Percentiles rank a stretch among this genome's conserved stretches.
Evolutionary conservation across 768 basidiomycete species (phyloP).

Genomic region (Daedalea quercina): DNA sequence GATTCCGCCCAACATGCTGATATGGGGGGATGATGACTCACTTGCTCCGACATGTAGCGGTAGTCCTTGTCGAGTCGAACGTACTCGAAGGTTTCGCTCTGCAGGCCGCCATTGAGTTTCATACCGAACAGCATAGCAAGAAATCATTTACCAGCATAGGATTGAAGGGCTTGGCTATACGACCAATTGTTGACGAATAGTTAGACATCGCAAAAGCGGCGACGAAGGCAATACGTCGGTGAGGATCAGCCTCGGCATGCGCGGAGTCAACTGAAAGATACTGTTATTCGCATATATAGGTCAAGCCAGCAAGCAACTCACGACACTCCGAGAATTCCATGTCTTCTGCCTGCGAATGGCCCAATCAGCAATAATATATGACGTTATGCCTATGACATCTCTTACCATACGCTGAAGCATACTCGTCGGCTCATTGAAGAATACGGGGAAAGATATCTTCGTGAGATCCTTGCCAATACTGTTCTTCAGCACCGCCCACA

Average conservation of each 20-base stretch:
- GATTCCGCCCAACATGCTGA: slow-evolving; percentile 95
- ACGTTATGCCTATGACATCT: background rate
- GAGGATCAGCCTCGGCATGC: slow-evolving; percentile 64
- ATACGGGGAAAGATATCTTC: slow-evolving; percentile 91
- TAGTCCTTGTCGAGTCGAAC: slow-evolving; percentile 83
- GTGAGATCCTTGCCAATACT: slow-evolving; percentile 96
- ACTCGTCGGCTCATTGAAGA: slow-evolving; percentile 90
- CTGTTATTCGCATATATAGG: background rate
- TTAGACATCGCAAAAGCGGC: slow-evolving; percentile 98
- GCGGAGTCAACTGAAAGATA: slow-evolving; percentile 70
- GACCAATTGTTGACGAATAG: slow-evolving; percentile 92
- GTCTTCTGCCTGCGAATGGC: slow-evolving; percentile 64
- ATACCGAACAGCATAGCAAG: too few species aligned
- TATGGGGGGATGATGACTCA: slow-evolving; percentile 95
- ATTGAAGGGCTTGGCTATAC: slow-evolving; percentile 97
- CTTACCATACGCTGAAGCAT: slow-evolving; percentile 93
- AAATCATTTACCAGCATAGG: slow-evolving; percentile 91
- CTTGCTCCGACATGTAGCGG: slow-evolving; percentile 93
- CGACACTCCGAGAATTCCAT: slow-evolving; percentile 95
- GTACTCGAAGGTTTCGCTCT: slow-evolving; percentile 95
- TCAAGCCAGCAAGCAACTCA: slow-evolving; percentile 32
- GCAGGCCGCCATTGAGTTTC: too few species aligned
- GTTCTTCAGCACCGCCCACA: slow-evolving; percentile 93
- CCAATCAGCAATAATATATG: background rate
- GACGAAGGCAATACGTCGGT: slow-evolving; percentile 83